A percentile compares a stretch with the other conserved stretches of the same genome.
phyloP scores from a whole-genome alignment of 305 asterid species.

The Andrographis paniculata region DNA sequence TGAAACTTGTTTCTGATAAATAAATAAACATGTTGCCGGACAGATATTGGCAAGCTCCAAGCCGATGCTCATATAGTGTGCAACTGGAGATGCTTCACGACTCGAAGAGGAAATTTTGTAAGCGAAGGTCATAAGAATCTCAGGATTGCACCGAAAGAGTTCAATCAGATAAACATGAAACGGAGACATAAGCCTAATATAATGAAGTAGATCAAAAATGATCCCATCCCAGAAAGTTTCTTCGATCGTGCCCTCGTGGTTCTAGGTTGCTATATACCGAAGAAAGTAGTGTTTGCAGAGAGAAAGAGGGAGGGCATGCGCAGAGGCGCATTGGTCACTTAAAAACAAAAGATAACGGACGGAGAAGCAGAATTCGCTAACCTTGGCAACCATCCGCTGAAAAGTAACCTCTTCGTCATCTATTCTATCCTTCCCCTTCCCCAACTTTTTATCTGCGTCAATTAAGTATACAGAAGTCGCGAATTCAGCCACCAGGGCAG shows the following conservation, averaged over 20 bases:
- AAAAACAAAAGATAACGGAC: neutral
- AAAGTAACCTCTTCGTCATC: conserved; percentile 89
- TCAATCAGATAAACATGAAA: neutral
- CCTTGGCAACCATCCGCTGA: conserved; percentile 99
- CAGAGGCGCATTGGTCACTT: no score
- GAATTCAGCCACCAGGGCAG: neutral
- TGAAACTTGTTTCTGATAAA: no score
- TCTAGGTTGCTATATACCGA: neutral
- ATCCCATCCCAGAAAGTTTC: neutral
- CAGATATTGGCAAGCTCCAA: no score
- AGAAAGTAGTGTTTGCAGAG: conserved; percentile 3
- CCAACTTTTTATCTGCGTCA: conserved; percentile 64
- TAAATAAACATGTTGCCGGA: no score
- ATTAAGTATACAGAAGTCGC: neutral
- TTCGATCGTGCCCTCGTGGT: conserved; percentile 1
- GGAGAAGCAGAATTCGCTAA: conserved; percentile 59
- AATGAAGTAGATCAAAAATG: neutral
- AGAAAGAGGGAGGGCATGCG: no score
- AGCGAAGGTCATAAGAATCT: neutral
- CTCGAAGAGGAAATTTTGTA: no score
- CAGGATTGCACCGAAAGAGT: neutral
- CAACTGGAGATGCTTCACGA: no score
- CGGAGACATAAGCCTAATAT: neutral
- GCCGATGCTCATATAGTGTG: no score
- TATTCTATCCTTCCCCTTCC: conserved; percentile 79